Evolutionary conservation across 495 filamentous ascomycete species (phyloP).

Genomic region (Neurospora tetrasperma): DNA sequence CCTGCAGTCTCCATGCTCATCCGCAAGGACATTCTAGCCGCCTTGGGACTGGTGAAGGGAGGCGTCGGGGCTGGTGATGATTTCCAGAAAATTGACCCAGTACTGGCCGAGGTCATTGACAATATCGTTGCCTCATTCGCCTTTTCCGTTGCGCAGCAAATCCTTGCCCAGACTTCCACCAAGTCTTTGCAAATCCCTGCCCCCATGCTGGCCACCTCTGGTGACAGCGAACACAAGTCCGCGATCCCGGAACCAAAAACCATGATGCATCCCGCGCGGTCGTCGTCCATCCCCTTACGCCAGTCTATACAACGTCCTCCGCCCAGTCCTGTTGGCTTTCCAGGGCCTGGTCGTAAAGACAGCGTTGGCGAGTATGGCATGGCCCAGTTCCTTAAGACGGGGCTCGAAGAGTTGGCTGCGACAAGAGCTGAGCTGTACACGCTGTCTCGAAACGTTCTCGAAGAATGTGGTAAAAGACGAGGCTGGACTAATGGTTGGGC

Average conservation of each 20-base stretch:
- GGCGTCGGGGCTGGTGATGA: slow-evolving; percentile 12
- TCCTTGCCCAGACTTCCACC: slow-evolving; percentile 66
- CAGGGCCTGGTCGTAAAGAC: slow-evolving; percentile 21
- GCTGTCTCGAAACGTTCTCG: slow-evolving; percentile 69
- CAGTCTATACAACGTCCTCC: slow-evolving; percentile 23
- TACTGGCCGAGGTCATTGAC: slow-evolving; percentile 50
- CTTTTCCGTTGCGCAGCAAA: slow-evolving; percentile 66
- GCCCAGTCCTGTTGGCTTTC: slow-evolving; percentile 37
- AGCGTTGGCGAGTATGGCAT: slow-evolving; percentile 17
- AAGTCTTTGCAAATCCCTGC: slow-evolving; percentile 55
- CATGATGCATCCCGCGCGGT: slow-evolving; percentile 51
- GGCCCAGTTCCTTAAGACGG: slow-evolving; percentile 45
- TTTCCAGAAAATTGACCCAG: slow-evolving; percentile 17
- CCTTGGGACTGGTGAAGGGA: slow-evolving; percentile 23
- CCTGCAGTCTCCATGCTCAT: slow-evolving; percentile 66
- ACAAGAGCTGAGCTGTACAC: slow-evolving; percentile 68
- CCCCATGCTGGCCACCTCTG: slow-evolving; percentile 38
- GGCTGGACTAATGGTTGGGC: slow-evolving; percentile 76
- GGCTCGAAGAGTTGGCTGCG: slow-evolving; percentile 74
- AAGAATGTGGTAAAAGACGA: slow-evolving; percentile 57
- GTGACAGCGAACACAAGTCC: slow-evolving; percentile 38
- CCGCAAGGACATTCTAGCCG: slow-evolving; percentile 56
- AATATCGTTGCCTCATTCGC: slow-evolving; percentile 80
- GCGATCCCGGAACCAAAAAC: slow-evolving; percentile 51
- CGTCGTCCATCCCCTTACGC: slow-evolving; percentile 38